These are phyloP conservation scores for Fusarium sublunatum DNA, from an alignment of 2,329 filamentous ascomycete genomes.

Conservation along the genomic window DNA sequence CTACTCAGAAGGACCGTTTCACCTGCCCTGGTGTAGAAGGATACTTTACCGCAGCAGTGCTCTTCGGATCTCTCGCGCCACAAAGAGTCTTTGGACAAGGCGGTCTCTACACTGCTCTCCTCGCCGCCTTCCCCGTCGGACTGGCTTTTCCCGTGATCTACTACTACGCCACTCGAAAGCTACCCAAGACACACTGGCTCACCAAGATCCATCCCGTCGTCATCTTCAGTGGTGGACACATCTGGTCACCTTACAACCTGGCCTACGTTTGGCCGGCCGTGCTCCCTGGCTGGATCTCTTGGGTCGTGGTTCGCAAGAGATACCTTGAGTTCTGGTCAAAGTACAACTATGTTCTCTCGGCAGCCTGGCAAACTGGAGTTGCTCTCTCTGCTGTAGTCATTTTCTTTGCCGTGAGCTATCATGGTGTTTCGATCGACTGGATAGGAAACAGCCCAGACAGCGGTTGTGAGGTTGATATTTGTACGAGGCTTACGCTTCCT, in stretches of 20 bases:
- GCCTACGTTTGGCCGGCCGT: constrained; percentile 61
- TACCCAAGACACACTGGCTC: constrained; percentile 50
- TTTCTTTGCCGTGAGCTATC: constrained; percentile 60
- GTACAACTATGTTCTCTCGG: constrained; percentile 61
- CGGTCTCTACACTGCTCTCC: constrained; percentile 51
- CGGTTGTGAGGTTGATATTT: constrained; percentile 44
- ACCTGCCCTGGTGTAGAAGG: constrained; percentile 54
- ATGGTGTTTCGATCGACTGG: constrained; percentile 54
- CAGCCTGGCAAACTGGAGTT: constrained; percentile 58
- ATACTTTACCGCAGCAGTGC: constrained; percentile 55
- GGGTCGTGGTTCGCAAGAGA: constrained; percentile 58
- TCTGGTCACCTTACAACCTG: constrained; percentile 59
- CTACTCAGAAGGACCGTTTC: constrained; percentile 51
- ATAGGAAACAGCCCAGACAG: constrained; percentile 55
- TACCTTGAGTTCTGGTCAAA: constrained; percentile 63
- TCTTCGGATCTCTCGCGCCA: constrained; percentile 56
- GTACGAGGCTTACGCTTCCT: constrained; percentile 40
- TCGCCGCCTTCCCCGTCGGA: constrained; percentile 56
- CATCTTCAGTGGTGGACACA: constrained; percentile 55
- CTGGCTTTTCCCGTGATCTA: constrained; percentile 51
- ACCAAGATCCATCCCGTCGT: constrained; percentile 58
- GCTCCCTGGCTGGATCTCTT: constrained; percentile 59
- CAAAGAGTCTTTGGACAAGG: constrained; percentile 51
- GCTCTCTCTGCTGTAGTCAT: constrained; percentile 61
- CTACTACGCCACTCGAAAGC: constrained; percentile 51